These are phyloP conservation scores for Exophiala mesophila DNA, from an alignment of 2,329 filamentous ascomycete species.

Conservation along the genomic window DNA sequence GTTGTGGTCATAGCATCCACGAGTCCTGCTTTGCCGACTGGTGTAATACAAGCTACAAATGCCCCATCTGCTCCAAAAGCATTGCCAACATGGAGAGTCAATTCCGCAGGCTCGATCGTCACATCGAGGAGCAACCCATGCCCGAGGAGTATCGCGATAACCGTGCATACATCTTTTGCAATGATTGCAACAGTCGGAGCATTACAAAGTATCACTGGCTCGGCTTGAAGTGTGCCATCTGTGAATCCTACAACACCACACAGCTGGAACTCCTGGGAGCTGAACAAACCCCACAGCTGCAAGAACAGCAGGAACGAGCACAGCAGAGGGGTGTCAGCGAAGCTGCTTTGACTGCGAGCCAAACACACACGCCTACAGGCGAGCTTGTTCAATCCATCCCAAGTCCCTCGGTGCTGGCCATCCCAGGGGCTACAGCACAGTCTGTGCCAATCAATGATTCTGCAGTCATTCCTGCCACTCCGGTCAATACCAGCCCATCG, in stretches of 20 bases:
- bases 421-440: conserved; percentile 5
- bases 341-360: conserved; percentile 25
- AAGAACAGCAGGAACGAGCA: conserved; percentile 20
- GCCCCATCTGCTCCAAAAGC: conserved; percentile 92
- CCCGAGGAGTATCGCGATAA: conserved; percentile 75
- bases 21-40: conserved; percentile 82
- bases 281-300: conserved; percentile 24
- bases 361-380: conserved; percentile 22
- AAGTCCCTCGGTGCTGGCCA: background rate
- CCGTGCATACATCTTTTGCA: conserved; percentile 80
- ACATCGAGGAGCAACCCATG: conserved; percentile 88
- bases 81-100: conserved; percentile 97
- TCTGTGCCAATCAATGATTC: conserved; percentile 16
- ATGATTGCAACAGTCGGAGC: conserved; percentile 87
- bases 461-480: conserved; percentile 25
- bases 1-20: conserved; percentile 94
- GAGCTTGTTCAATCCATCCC: conserved; percentile 17
- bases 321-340: conserved; percentile 28
- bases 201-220: conserved; percentile 91
- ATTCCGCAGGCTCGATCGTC: conserved; percentile 83
- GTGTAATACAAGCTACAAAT: conserved; percentile 87
- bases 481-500: conserved; percentile 23
- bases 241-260: conserved; percentile 45
- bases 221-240: conserved; percentile 73
- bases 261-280: conserved; percentile 39